Conservation (phyloP, 2,329 filamentous ascomycete genomes). For the Colletotrichum aenigma region DNA sequence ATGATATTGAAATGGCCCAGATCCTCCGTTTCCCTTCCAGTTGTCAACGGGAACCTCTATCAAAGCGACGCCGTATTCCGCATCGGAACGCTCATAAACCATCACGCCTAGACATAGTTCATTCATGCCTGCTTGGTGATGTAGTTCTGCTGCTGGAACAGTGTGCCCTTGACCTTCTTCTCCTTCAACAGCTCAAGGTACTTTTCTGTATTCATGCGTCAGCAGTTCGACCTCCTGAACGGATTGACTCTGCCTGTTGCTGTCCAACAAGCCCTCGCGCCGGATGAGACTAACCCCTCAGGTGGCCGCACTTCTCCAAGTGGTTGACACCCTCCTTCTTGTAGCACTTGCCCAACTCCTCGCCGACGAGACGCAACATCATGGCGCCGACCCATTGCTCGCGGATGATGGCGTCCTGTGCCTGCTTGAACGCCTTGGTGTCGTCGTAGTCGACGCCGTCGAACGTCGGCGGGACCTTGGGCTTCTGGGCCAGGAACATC, state of each 20-base stretch:
- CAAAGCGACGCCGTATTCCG: background rate
- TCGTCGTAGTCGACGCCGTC: conserved; percentile 88
- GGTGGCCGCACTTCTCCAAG: conserved; percentile 81
- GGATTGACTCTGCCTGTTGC: background rate
- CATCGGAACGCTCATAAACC: background rate
- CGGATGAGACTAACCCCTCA: conserved; percentile 70
- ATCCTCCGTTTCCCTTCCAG: background rate
- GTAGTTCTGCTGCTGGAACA: conserved; percentile 83
- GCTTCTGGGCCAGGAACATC: conserved; percentile 83
- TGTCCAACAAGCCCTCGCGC: background rate
- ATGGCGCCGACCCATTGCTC: conserved; percentile 91
- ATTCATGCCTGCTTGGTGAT: conserved; percentile 50
- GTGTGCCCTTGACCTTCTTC: conserved; percentile 77
- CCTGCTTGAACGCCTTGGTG: conserved; percentile 79
- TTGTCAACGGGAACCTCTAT: background rate
- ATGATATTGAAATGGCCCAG: background rate
- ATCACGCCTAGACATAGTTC: conserved; percentile 17
- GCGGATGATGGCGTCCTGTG: conserved; percentile 80
- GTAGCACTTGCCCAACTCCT: conserved; percentile 88
- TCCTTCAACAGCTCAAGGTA: conserved; percentile 80
- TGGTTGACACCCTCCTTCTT: conserved; percentile 85
- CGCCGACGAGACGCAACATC: conserved; percentile 83
- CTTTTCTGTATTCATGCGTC: conserved; percentile 59
- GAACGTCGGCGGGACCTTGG: conserved; percentile 80
- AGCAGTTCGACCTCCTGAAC: conserved; percentile 3